Evolutionary conservation across 192 early-diverging fungal genomes (phyloP), one percentile per base, ranked within the genome.

Genomic region (Coemansia furcata): DNA sequence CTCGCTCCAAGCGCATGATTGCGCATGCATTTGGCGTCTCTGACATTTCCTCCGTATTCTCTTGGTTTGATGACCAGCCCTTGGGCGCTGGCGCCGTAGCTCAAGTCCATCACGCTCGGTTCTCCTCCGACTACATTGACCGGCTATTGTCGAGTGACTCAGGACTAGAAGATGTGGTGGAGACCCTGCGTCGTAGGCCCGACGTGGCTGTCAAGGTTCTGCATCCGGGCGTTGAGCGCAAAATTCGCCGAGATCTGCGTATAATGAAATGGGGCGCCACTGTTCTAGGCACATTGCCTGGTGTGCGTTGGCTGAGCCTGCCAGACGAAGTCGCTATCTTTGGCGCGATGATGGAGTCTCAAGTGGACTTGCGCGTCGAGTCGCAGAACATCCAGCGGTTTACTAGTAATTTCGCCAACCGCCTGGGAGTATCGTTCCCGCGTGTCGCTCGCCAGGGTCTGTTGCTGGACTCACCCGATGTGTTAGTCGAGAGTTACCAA

Each of bases 81-180:
- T 83, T 97, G 30, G 97, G 97, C 0, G 93, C 94, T 17, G 97
- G 97, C 6, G 95, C 97, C 17, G 95, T 99, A 68, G 95, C 95
- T 0, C 97, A 99, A 82, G 95, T 95, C 39, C 85, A 86, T 32
- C 59, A 67, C 26, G 68, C 71, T 4, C 44, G 60, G 15, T 57
- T 81, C 12, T 23, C 58, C 0, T 55, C 35, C 3, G 60, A 67
- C 32, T 69, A 82, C n/a, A 66, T 83, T 21, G 70, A 49, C 6
- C 65, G 65, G 39, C 65, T 67, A 1, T 43, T 71, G 38, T 60
- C 55, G 0, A 33, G 32, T 46, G n/a, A 11, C 10, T 4, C 68
- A 29, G 47, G 52, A 61, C 40, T 26, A 4, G 63, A 60, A 19
- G n/a, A 39, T 6, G 43, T 50, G 6, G 54, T 70, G 60, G 33